A percentile compares a stretch with the other conserved stretches of the same genome.
phyloP scores from a whole-genome alignment of 306 rosid species.

The Rubus parviflorus region DNA sequence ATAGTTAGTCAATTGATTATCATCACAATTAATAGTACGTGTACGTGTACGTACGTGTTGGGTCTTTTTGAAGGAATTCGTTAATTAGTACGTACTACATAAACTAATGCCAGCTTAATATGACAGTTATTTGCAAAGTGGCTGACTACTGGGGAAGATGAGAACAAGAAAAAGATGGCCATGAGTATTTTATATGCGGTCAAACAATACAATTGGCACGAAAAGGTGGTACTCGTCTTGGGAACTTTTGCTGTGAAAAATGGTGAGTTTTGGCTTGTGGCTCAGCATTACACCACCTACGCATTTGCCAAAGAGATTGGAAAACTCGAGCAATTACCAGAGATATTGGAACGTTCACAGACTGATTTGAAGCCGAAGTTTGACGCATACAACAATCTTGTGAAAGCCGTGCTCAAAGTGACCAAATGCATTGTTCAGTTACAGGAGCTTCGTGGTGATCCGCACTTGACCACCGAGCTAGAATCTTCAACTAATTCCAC shows the following conservation, averaged over 20 bases:
- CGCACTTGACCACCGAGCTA: slow-evolving; percentile 36
- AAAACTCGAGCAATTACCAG: slow-evolving; percentile 53
- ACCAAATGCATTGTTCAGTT: slow-evolving; percentile 50
- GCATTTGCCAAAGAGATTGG: slow-evolving; percentile 55
- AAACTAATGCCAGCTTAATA: background rate
- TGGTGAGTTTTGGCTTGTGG: slow-evolving; percentile 57
- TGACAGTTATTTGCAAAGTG: slow-evolving; percentile 56
- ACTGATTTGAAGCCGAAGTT: slow-evolving; percentile 39
- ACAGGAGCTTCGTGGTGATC: slow-evolving; percentile 45
- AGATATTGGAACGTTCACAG: slow-evolving; percentile 32
- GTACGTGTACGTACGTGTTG: background rate
- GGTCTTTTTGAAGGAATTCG: background rate
- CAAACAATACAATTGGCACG: slow-evolving; percentile 63
- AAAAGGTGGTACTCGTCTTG: slow-evolving; percentile 57
- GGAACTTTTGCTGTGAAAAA: slow-evolving; percentile 59
- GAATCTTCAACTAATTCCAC: slow-evolving; percentile 21
- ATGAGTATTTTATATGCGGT: slow-evolving; percentile 47
- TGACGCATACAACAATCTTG: slow-evolving; percentile 41
- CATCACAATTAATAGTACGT: too few relatives aligned
- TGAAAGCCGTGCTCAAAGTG: slow-evolving; percentile 47
- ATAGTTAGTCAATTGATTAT: too few relatives aligned
- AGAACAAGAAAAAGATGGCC: slow-evolving; percentile 39
- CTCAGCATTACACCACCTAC: slow-evolving; percentile 42
- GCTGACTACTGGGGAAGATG: slow-evolving; percentile 37
- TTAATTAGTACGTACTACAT: background rate